phyloP scores from a whole-genome alignment of 2,329 filamentous ascomycete species.

The Monilinia fructicola region DNA sequence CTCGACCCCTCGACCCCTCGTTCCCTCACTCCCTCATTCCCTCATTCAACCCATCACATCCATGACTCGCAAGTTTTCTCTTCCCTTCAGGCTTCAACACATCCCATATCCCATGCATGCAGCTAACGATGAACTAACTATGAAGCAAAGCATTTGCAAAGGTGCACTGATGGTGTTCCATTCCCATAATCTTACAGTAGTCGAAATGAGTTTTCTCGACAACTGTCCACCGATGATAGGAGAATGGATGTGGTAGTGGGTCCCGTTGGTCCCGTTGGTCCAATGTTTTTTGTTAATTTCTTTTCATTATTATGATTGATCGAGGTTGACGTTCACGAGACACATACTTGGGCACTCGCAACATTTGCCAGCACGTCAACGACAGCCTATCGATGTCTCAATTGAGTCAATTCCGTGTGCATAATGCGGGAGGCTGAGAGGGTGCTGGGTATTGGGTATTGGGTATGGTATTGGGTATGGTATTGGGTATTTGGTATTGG shows the following conservation, averaged over 20 bases:
- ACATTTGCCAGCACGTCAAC: background rate
- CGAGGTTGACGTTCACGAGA: conserved; percentile 16
- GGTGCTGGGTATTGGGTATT: background rate
- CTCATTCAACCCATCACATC: background rate
- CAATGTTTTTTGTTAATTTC: background rate
- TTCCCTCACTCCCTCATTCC: no score
- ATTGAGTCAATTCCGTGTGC: background rate
- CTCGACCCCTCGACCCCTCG: no score
- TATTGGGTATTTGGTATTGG: no score
- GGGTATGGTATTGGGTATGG: no score
- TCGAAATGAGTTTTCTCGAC: conserved; percentile 8
- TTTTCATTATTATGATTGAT: background rate
- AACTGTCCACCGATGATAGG: conserved; percentile 26
- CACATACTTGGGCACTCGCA: background rate
- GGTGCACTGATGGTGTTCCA: no score
- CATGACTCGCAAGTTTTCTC: conserved; percentile 5
- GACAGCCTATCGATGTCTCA: background rate
- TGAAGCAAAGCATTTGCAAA: background rate
- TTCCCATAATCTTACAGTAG: no score
- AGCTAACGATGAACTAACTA: background rate
- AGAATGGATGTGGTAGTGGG: background rate
- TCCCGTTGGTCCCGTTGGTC: background rate
- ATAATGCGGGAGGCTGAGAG: background rate
- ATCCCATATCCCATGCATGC: background rate
- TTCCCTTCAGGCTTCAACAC: background rate